Evolutionary conservation across 1,284 basidiomycete genomes (phyloP).

Genomic region (Sanguinoderma infundibulare): DNA sequence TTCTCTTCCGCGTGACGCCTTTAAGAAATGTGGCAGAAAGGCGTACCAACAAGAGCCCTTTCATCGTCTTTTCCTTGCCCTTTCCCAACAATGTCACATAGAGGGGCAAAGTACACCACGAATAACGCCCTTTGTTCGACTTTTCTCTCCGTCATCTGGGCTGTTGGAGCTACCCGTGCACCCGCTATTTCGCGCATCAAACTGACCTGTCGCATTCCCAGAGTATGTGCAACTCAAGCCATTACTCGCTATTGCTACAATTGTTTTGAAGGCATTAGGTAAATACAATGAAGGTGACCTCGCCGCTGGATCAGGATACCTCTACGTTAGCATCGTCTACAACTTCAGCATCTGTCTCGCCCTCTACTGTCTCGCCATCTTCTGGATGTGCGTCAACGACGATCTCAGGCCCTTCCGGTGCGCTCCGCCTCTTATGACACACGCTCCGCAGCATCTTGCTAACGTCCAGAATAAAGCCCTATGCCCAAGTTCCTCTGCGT

Average conservation of each 20-base stretch:
- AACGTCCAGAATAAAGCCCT: conserved; percentile 47
- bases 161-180: too few relatives aligned
- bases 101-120: too few relatives aligned
- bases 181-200: neutral
- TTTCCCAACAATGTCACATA: too few relatives aligned
- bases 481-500: conserved; percentile 97
- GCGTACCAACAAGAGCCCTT: too few relatives aligned
- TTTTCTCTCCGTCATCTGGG: too few relatives aligned
- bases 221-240: conserved; percentile 99
- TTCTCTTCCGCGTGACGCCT: too few relatives aligned
- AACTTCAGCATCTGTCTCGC: conserved; percentile 76
- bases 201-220: conserved; percentile 37
- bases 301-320: conserved; percentile 85
- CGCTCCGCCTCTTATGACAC: conserved; percentile 33
- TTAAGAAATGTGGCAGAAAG: too few relatives aligned
- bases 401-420: conserved; percentile 89
- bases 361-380: conserved; percentile 90
- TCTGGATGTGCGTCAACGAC: conserved; percentile 89
- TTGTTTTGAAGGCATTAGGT: conserved; percentile 85
- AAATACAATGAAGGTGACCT: conserved; percentile 93
- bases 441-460: neutral
- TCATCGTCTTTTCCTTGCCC: too few relatives aligned
- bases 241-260: conserved; percentile 81
- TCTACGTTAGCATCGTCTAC: conserved; percentile 88
- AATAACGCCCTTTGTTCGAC: too few relatives aligned